Percentiles rank a stretch among this genome's conserved stretches.
Conservation (phyloP, 164 flowering plant species). For the Macadamia integrifolia region DNA sequence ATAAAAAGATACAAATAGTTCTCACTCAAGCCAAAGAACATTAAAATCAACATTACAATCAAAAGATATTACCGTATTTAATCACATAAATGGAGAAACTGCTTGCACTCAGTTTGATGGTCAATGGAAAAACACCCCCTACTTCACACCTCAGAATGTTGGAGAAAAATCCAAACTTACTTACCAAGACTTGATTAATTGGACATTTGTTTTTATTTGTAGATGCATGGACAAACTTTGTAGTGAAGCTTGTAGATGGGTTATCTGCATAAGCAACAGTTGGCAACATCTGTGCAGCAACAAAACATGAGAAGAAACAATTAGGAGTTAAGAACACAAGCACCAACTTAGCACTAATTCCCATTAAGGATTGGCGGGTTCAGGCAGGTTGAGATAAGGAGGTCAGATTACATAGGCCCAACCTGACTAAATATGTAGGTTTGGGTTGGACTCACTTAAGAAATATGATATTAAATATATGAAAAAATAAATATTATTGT, state of each 20-base stretch:
- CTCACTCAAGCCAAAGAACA: not conserved
- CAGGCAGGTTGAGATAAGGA: too few species aligned
- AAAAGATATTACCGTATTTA: not conserved
- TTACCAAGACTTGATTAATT: constrained; percentile 89
- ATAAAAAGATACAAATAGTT: too few species aligned
- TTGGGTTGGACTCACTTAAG: too few species aligned
- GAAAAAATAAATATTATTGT: too few species aligned
- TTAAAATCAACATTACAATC: not conserved
- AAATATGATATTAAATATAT: too few species aligned
- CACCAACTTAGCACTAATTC: too few species aligned
- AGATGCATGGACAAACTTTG: constrained; percentile 97
- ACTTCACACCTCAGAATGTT: not conserved
- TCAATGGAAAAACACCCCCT: not conserved
- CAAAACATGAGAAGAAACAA: constrained; percentile 6
- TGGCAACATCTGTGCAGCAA: constrained; percentile 76
- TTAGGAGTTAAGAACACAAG: not conserved
- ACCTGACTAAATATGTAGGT: too few species aligned
- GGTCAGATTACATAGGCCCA: too few species aligned
- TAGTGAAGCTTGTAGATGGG: constrained; percentile 91
- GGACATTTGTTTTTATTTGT: constrained; percentile 90
- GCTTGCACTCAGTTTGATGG: too few species aligned
- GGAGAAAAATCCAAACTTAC: constrained; percentile 18
- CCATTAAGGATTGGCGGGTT: too few species aligned
- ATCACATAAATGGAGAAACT: not conserved
- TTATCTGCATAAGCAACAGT: constrained; percentile 83